Base-by-base conservation (phyloP, 805 yeast genomes). In the Wickerhamiella nectarea region DNA sequence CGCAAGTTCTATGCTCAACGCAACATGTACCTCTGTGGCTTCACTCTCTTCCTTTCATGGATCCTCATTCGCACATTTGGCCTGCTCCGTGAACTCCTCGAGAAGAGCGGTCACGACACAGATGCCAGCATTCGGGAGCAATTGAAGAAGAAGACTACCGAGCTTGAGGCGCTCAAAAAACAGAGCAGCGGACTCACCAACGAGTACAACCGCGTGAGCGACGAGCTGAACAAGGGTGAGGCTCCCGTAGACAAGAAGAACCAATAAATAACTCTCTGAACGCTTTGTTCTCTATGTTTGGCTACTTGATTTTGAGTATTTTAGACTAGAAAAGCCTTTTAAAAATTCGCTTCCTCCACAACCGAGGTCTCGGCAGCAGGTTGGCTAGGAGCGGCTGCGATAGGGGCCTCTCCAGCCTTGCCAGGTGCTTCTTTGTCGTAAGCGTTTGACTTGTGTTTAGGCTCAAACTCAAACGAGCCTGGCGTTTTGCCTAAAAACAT, bases 1-100 rank as follows among this genome's bases (percentile, higher is more conserved):
- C 75, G 95, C 63, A 74, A 86, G 57, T 91, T 91, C 64, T 87
- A 87, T 58, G 85, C 96, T 17, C 98, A 91, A 67, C 77, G 99
- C 67, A 91, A 91, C 69, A 76, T 86, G 79, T 91, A 91, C 56
- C 70, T 91, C 41, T 85, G 95, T 53, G 99, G 99, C 1, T 85
- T 87, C 64, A 86, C 97, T 2, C 72, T 91, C 60, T 91, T 91
- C 61, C 68, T 91, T 56, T 82, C 95, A 1, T 69, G 87, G 57
- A 80, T 85, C 42, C 76, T 87, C 52, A 77, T 80, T 56, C 74
- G 96, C 65, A 85, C 95, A 2, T 85, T 82, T 61, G 68, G 75
- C 3, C 69, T 86, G 51, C 93, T 84, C 24, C 78, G 77, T 39
- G 91, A 81, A 56, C 18, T 41, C 11, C 62, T 80, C 41, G 65